These are phyloP conservation scores for Lichtheimia ramosa DNA, from an alignment of 371 early-diverging fungal genomes.

Conservation along the genomic window DNA sequence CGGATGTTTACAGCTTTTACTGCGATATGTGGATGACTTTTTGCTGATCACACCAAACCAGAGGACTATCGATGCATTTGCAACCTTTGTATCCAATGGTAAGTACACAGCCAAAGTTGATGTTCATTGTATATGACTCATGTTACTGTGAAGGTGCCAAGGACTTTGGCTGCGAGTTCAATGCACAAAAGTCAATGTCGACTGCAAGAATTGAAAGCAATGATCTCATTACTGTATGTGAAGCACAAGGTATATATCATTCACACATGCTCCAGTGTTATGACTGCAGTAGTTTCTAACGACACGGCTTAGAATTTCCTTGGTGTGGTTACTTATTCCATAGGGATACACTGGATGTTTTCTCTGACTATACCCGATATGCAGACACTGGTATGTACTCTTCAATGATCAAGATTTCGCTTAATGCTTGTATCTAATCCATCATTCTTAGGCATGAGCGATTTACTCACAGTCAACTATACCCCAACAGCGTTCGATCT, in stretches of 20 bases:
- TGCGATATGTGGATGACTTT: conserved; percentile 85
- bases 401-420: too few species aligned
- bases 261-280: too few species aligned
- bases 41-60: conserved; percentile 64
- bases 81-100: not conserved
- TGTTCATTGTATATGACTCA: too few species aligned
- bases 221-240: not conserved
- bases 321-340: conserved; percentile 83
- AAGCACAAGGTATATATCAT: not conserved
- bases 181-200: conserved; percentile 2
- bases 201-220: not conserved
- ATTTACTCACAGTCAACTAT: conserved; percentile 42
- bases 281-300: not conserved
- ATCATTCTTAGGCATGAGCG: conserved; percentile 27
- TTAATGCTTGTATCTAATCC: not conserved
- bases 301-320: conserved; percentile 61
- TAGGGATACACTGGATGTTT: conserved; percentile 61
- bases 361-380: conserved; percentile 60
- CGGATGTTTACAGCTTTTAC: conserved; percentile 56
- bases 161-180: conserved; percentile 1
- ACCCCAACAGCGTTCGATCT: conserved; percentile 41
- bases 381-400: conserved; percentile 25
- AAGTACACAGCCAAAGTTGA: not conserved
- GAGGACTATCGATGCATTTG: conserved; percentile 37
- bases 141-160: not conserved